A percentile compares a stretch with the other conserved stretches of the same genome.
Conservation (phyloP, 2,329 filamentous ascomycete species). For the Venturiaceae sp. region DNA sequence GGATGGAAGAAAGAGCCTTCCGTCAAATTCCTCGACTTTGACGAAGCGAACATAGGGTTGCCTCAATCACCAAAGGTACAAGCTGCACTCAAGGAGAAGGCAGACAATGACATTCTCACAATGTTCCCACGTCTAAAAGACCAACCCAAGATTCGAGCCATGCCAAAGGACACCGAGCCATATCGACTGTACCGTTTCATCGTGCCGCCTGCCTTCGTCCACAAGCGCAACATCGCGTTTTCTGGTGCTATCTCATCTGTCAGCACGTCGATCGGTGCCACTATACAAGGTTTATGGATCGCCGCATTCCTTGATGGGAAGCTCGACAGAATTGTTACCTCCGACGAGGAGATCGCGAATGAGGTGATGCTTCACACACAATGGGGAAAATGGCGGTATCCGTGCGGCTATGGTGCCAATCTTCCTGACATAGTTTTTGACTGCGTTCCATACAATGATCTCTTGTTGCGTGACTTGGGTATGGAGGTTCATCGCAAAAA, state of each 20-base stretch:
- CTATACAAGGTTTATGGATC: conserved; percentile 37
- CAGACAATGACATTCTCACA: conserved; percentile 42
- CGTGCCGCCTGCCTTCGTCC: conserved; percentile 24
- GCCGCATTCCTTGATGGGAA: conserved; percentile 51
- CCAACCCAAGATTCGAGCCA: conserved; percentile 28
- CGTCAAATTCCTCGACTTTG: conserved; percentile 33
- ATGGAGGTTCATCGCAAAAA: conserved; percentile 16
- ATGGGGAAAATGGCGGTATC: conserved; percentile 21
- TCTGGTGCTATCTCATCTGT: conserved; percentile 28
- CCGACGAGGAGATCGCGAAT: conserved; percentile 10
- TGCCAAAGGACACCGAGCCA: conserved; percentile 9
- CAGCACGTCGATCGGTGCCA: conserved; percentile 25
- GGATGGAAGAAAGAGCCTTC: conserved; percentile 46
- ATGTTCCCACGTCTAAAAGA: conserved; percentile 43
- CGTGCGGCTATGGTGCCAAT: conserved; percentile 18
- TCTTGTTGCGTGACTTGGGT: conserved; percentile 19
- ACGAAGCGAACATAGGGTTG: conserved; percentile 13
- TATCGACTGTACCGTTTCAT: conserved; percentile 34
- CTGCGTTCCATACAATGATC: conserved; percentile 19
- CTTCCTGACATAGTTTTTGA: conserved; percentile 22
- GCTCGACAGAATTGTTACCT: conserved; percentile 23
- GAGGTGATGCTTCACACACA: conserved; percentile 21
- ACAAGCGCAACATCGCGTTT: conserved; percentile 28
- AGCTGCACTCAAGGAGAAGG: conserved; percentile 18
- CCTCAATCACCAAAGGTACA: conserved; percentile 13